Conservation (phyloP, 2,329 filamentous ascomycete genomes). For the Monosporascus cannonballus region DNA sequence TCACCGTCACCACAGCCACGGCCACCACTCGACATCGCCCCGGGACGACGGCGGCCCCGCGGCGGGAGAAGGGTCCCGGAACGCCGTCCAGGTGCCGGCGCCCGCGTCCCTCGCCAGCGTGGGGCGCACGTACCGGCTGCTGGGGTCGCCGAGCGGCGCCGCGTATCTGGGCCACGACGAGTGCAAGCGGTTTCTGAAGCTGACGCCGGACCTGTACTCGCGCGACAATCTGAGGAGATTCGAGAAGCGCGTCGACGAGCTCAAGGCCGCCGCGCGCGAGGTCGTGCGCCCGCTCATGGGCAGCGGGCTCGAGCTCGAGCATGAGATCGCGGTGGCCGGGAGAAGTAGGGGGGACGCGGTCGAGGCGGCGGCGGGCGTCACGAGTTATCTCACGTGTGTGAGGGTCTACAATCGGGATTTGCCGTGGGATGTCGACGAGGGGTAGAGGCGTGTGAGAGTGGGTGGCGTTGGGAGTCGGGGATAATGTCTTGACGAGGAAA, state of each 20-base stretch:
- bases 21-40: conserved; percentile 2
- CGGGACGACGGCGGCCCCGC: conserved; percentile 13
- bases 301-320: conserved; percentile 76
- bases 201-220: conserved; percentile 75
- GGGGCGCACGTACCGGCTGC: conserved; percentile 70
- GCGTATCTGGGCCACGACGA: conserved; percentile 79
- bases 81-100: conserved; percentile 29
- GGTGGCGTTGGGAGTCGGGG: background rate
- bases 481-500: background rate
- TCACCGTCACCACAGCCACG: background rate
- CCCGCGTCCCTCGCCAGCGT: conserved; percentile 48
- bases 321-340: conserved; percentile 41
- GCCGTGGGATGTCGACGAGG: conserved; percentile 23
- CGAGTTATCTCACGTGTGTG: conserved; percentile 26
- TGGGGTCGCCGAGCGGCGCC: conserved; percentile 57
- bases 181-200: conserved; percentile 82
- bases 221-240: conserved; percentile 82
- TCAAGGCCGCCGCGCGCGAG: conserved; percentile 78
- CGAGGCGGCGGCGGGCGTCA: conserved; percentile 11
- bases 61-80: conserved; percentile 24
- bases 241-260: conserved; percentile 80
- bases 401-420: conserved; percentile 26
- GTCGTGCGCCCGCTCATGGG: conserved; percentile 80
- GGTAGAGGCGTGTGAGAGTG: conserved; percentile 6
- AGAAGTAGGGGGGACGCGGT: conserved; percentile 24